These are phyloP conservation scores for Alternaria infectoria DNA, from an alignment of 2,329 filamentous ascomycete genomes.

Conservation along the genomic window DNA sequence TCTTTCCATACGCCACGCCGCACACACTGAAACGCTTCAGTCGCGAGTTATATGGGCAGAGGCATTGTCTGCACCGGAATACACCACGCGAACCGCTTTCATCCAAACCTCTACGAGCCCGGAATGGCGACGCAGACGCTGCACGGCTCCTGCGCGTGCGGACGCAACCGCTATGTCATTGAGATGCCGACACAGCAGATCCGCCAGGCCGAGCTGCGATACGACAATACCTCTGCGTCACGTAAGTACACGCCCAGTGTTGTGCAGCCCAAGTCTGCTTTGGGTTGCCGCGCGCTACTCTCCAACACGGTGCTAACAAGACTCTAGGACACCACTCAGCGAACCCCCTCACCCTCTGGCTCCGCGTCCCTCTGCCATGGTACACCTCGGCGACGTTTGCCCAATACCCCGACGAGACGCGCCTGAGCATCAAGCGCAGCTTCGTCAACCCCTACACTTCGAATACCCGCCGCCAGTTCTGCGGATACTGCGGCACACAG, in stretches of 20 bases:
- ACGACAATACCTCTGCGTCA: constrained; percentile 72
- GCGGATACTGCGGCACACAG: constrained; percentile 88
- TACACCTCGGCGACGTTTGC: constrained; percentile 78
- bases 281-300: not conserved
- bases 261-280: not conserved
- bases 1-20: constrained; percentile 10
- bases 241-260: constrained; percentile 63
- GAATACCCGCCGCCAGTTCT: constrained; percentile 76
- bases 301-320: not conserved
- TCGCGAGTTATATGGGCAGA: not conserved
- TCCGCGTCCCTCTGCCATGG: constrained; percentile 81
- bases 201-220: constrained; percentile 66
- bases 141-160: constrained; percentile 81
- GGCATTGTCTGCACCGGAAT: not conserved
- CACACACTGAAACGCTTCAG: constrained; percentile 13
- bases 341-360: constrained; percentile 77
- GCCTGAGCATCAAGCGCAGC: constrained; percentile 53
- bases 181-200: constrained; percentile 69
- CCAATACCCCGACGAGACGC: constrained; percentile 76
- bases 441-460: constrained; percentile 54
- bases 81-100: not conserved
- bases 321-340: constrained; percentile 68
- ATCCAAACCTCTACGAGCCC: not conserved
- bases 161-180: constrained; percentile 82
- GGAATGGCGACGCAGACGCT: constrained; percentile 58